phyloP scores from a whole-genome alignment of 1,139 yeast species.

The Protomyces pachydermus region DNA sequence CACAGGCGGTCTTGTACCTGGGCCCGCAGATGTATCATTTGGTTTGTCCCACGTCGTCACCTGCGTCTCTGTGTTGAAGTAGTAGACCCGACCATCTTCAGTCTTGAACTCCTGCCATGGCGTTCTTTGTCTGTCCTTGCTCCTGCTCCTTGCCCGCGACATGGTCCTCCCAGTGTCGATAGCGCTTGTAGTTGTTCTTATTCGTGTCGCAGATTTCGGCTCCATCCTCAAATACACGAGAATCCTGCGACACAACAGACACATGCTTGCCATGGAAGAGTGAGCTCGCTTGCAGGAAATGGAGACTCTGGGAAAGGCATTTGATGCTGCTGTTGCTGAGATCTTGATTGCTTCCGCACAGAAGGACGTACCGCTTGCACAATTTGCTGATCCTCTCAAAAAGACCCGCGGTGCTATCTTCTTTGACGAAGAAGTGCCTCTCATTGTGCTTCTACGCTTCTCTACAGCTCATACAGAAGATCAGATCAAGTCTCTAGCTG shows the following conservation, averaged over 20 bases:
- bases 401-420: conserved; percentile 5
- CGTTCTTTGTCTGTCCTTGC: background rate
- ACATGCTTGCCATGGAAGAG: too few relatives aligned
- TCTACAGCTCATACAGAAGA: background rate
- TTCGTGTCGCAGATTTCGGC: too few relatives aligned
- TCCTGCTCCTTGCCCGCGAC: background rate
- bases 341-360: background rate
- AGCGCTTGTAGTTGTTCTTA: too few relatives aligned
- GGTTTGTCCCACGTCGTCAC: conserved; percentile 85
- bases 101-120: conserved; percentile 41
- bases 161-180: background rate
- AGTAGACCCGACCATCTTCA: conserved; percentile 65
- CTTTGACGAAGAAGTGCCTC: conserved; percentile 15
- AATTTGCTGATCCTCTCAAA: background rate
- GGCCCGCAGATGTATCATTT: conserved; percentile 41
- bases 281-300: background rate
- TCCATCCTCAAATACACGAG: too few relatives aligned
- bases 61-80: conserved; percentile 60
- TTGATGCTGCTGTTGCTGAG: background rate
- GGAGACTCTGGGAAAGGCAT: background rate
- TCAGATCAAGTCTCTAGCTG: background rate
- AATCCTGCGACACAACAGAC: too few relatives aligned
- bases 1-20: conserved; percentile 34
- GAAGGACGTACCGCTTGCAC: background rate
- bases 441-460: background rate